These are phyloP conservation scores for Calocybe cyanea DNA, from an alignment of 768 basidiomycete genomes.

Conservation along the genomic window DNA sequence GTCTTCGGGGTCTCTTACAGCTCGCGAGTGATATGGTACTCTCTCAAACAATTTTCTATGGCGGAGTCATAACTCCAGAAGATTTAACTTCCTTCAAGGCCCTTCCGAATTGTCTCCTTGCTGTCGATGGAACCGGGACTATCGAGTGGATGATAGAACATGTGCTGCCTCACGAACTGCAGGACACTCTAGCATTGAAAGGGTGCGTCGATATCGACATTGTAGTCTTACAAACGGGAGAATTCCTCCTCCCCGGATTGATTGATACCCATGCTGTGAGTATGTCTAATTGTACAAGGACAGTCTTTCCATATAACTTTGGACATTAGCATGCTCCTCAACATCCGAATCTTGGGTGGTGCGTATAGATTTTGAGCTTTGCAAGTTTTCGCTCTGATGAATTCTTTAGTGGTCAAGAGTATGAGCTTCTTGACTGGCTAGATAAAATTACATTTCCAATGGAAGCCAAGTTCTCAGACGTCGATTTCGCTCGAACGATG, in stretches of 20 bases:
- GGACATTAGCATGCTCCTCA: constrained; percentile 87
- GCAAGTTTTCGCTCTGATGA: neutral
- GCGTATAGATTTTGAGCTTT: constrained; percentile 16
- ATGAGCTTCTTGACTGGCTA: constrained; percentile 90
- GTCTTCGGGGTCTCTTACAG: too few relatives aligned
- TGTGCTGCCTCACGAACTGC: constrained; percentile 43
- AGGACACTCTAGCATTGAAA: constrained; percentile 48
- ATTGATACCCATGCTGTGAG: constrained; percentile 90
- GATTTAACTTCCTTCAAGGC: constrained; percentile 39
- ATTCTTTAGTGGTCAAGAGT: constrained; percentile 70
- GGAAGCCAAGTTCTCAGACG: constrained; percentile 72
- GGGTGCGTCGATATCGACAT: constrained; percentile 46
- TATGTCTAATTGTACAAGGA: too few relatives aligned
- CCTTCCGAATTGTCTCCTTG: constrained; percentile 51
- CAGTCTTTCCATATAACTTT: neutral
- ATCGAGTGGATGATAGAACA: constrained; percentile 73
- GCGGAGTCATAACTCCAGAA: constrained; percentile 55
- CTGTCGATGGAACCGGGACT: constrained; percentile 40
- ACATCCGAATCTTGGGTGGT: constrained; percentile 69
- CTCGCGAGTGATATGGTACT: constrained; percentile 10
- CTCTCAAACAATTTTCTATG: constrained; percentile 35
- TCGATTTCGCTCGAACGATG: constrained; percentile 60
- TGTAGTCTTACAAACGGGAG: constrained; percentile 40
- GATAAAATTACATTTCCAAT: constrained; percentile 81
- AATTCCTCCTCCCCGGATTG: constrained; percentile 85